Conservation (phyloP, 345 rosid genomes). For the Boechera stricta region DNA sequence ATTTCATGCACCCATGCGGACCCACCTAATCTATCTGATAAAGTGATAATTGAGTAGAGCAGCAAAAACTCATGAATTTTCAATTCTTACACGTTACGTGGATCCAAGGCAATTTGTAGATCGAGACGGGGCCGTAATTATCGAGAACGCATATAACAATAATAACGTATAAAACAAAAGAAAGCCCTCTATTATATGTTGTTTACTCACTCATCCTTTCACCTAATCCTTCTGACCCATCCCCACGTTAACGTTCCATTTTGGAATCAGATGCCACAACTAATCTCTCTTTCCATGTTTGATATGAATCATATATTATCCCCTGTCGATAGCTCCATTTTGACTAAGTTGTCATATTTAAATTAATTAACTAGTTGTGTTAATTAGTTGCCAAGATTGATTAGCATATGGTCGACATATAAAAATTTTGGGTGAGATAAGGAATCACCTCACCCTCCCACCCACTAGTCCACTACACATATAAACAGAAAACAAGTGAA, state of each 20-base stretch:
- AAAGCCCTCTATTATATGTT: constrained; percentile 3
- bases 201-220: constrained; percentile 21
- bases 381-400: constrained; percentile 40
- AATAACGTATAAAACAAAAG: not conserved
- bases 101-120: constrained; percentile 46
- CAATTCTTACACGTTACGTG: constrained; percentile 43
- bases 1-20: constrained; percentile 42
- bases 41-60: constrained; percentile 43
- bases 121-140: constrained; percentile 44
- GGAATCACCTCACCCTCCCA: constrained; percentile 41
- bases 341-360: constrained; percentile 27
- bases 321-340: constrained; percentile 22
- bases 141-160: constrained; percentile 26
- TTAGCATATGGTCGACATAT: constrained; percentile 19
- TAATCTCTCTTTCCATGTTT: constrained; percentile 42
- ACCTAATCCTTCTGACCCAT: constrained; percentile 45
- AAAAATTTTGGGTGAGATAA: constrained; percentile 28
- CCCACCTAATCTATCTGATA: constrained; percentile 45
- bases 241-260: constrained; percentile 43
- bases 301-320: constrained; percentile 32
- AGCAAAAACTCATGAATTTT: constrained; percentile 37
- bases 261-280: constrained; percentile 41
- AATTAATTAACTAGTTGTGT: constrained; percentile 18
- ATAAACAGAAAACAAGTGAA: constrained; percentile 20
- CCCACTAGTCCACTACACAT: constrained; percentile 39